Base-by-base conservation (phyloP, 2,329 filamentous ascomycete species). In the Lachnellula subtilissima region DNA sequence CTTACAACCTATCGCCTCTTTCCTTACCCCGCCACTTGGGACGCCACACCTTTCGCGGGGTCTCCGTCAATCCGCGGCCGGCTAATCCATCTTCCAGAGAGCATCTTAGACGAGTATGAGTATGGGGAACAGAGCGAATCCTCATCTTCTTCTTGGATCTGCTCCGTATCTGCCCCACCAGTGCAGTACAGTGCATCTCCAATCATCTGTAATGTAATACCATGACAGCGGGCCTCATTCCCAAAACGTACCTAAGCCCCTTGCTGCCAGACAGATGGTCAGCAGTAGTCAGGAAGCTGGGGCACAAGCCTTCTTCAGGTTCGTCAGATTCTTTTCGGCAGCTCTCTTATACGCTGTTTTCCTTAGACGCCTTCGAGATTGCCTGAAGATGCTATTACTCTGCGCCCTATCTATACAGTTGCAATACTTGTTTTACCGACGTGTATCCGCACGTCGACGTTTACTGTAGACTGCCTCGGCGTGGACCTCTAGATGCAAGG, bases 281-380 rank as follows among this genome's bases (percentile, higher is more conserved):
- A 25, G 25, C 25, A 25, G 5, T 5, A 25, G 25, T 25, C 25
- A 25, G 25, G 5, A 17, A 17, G 19, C 19, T 45, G 42, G 9
- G 19, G 15, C 42, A 19, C 42, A 23, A 23, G 42, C 42, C 9
- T 22, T 25, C 11, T 45, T n/a, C 22, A 19, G 5, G 1, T 25
- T 25, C 7, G 42, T 25, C 14, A 25, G 37, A 43, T 45, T 11
- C 8, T 6, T 14, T 45, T 53, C 55, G 55, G 55, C 55, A 57
- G 55, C 55, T 57, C 42, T 57, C 55, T 50, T 50, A 57, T 57
- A 57, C 55, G 55, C 47, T 53, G 55, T 15, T 17, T 15, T 11
- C 17, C 37, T 28, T 37, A 1, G 19, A 19, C 1, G 22, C 40
- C 22, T 25, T 39, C 25, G 40, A 48, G 15, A 28, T 28, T 28